A percentile compares a stretch with the other conserved stretches of the same genome.
Conservation (phyloP, 1,284 basidiomycete species). For the Pyrrhoderma lamaoense region DNA sequence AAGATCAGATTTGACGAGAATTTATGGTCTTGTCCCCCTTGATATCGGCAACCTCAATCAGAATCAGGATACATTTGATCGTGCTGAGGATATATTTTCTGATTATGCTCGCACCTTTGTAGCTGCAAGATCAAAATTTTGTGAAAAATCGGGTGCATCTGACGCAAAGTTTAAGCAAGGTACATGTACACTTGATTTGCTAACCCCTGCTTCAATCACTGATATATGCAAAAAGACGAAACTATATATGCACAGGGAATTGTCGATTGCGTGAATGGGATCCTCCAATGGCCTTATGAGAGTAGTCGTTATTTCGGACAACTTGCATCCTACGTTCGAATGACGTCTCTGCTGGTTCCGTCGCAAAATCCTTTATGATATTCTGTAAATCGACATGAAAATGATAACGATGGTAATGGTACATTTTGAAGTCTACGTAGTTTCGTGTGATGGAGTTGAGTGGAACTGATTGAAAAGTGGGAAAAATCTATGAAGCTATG, state of each 20-base stretch:
- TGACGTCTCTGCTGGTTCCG: background rate
- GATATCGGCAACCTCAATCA: background rate
- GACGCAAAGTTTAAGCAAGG: background rate
- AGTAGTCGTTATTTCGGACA: slow-evolving; percentile 10
- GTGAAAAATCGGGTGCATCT: background rate
- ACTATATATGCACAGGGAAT: slow-evolving; percentile 3
- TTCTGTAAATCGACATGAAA: background rate
- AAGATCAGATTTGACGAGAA: background rate
- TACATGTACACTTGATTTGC: background rate
- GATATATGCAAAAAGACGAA: background rate
- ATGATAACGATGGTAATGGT: no score
- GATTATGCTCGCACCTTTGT: background rate
- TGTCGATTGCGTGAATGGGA: slow-evolving; percentile 9
- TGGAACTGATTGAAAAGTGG: no score
- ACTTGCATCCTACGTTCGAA: slow-evolving; percentile 1
- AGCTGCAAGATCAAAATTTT: background rate
- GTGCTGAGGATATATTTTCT: background rate
- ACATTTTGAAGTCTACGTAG: background rate
- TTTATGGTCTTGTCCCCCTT: slow-evolving; percentile 5
- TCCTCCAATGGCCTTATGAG: slow-evolving; percentile 12
- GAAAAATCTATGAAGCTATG: background rate
- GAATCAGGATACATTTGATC: background rate
- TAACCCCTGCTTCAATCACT: background rate
- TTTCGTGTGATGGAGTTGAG: background rate
- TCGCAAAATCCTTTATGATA: background rate